A percentile compares a stretch with the other conserved stretches of the same genome.
These are phyloP conservation scores for Paracamarosporium sp. DNA, from an alignment of 2,329 filamentous ascomycete genomes.

Conservation along the genomic window DNA sequence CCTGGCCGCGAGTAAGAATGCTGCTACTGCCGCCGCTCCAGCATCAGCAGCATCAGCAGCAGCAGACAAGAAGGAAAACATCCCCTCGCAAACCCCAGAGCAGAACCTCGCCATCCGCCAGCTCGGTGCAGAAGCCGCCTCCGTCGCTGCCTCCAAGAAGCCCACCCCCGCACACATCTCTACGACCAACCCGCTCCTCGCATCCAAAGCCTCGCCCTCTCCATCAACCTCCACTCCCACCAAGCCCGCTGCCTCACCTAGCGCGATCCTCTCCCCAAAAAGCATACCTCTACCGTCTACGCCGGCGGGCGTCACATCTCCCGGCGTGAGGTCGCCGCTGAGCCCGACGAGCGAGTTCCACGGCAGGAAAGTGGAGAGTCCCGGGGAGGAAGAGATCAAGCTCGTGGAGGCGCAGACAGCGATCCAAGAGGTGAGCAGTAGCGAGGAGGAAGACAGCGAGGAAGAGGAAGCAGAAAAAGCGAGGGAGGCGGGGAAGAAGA, in stretches of 20 bases:
- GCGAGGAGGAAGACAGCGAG: constrained; percentile 16
- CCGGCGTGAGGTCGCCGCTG: background rate
- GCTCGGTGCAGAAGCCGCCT: constrained; percentile 45
- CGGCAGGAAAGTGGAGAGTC: constrained; percentile 28
- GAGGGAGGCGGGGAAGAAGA: background rate
- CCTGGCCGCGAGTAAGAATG: constrained; percentile 3
- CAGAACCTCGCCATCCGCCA: constrained; percentile 46
- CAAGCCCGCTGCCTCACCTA: constrained; percentile 28
- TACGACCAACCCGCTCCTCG: constrained; percentile 44
- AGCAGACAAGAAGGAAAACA: constrained; percentile 33
- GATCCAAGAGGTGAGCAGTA: constrained; percentile 34
- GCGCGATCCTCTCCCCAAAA: constrained; percentile 26
- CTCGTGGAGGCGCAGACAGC: constrained; percentile 33
- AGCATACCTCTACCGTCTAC: constrained; percentile 27
- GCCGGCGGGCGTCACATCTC: constrained; percentile 15
- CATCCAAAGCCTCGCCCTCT: constrained; percentile 38
- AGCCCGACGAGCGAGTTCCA: constrained; percentile 21
- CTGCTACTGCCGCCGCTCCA: background rate
- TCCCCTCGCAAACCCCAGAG: constrained; percentile 29
- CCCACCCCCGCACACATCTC: constrained; percentile 37
- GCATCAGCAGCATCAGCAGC: constrained; percentile 18
- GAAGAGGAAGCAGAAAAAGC: constrained; percentile 8
- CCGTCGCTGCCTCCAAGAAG: constrained; percentile 45
- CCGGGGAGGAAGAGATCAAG: constrained; percentile 38
- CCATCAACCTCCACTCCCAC: constrained; percentile 34